Conservation (phyloP, 495 filamentous ascomycete genomes). For the Penicillium crystallinum region DNA sequence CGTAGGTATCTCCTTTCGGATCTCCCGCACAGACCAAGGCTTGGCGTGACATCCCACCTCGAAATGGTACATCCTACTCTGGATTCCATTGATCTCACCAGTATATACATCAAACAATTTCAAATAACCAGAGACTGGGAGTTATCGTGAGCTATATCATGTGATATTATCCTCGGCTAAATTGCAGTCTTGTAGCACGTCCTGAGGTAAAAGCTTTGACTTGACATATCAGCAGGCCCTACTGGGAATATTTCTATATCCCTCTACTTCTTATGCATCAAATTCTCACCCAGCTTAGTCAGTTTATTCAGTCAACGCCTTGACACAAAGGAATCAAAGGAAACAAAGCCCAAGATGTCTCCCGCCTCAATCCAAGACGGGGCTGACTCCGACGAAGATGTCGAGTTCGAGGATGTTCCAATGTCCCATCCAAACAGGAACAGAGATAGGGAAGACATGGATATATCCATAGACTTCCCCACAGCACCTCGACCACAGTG, state of each 20-base stretch:
- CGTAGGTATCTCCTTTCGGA: neutral
- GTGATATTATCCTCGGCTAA: neutral
- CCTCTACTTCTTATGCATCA: too few relatives aligned
- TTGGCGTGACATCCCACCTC: constrained; percentile 36
- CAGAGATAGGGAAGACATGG: neutral
- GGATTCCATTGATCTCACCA: neutral
- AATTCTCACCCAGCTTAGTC: too few relatives aligned
- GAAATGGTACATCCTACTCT: neutral
- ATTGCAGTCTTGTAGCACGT: neutral
- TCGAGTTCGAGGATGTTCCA: constrained; percentile 25
- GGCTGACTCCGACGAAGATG: constrained; percentile 14
- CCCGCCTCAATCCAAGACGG: neutral
- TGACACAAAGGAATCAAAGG: too few relatives aligned
- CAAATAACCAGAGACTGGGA: neutral
- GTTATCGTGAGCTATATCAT: neutral
- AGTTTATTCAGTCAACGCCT: too few relatives aligned
- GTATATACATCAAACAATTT: neutral
- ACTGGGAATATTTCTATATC: too few relatives aligned
- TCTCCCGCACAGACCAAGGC: constrained; percentile 36
- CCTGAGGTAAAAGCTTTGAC: neutral
- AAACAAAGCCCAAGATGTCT: constrained; percentile 2
- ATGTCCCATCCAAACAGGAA: neutral
- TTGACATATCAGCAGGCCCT: neutral
- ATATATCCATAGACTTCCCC: neutral
- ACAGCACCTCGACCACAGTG: constrained; percentile 1